Evolutionary conservation across 2,329 filamentous ascomycete genomes (phyloP), one percentile per base, ranked within the genome.

Genomic region (Emmonsiellopsis sp.): DNA sequence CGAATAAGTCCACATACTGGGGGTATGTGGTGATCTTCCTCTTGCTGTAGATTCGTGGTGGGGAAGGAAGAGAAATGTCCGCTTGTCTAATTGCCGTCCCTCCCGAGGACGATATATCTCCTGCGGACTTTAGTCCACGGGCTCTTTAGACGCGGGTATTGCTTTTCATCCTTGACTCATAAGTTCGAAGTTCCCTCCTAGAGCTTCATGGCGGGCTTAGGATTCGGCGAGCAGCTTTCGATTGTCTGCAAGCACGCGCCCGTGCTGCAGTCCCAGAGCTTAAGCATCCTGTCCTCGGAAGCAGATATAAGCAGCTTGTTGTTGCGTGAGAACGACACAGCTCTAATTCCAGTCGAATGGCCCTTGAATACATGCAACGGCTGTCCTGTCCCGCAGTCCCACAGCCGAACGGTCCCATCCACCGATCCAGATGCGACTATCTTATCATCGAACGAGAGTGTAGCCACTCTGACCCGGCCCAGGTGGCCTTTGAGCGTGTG

Each of bases 251-350:
- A 31, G 30, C n/a, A 43, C 30, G 13, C 13, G n/a, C 46, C 41
- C 7, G 54, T 57, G 7, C 10, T n/a, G 20, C 38, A 32, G 15
- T 53, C 44, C 60, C 59, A 62, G n/a, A 60, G 48, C 50, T 52
- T 54, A 52, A 59, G 38, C 10, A 53, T 61, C 2, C 50, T 45
- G 42, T 62, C 59, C 10, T 50, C 7, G 16, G 60, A 62, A 35
- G 42, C 55, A 32, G 60, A 62, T 31, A 57, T 55, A 15, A 62
- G 7, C 26, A 52, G 10, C 11, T 51, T 47, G 42, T 53, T 50
- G 40, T 57, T 53, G 16, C 38, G 56, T 40, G 59, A 60, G 54
- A 62, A 61, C 9, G 52, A 54, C 20, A 58, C 54, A 26, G 41
- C 51, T 26, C 13, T 53, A 41, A 60, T 51, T 30, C 34, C 3